Conservation (phyloP, 805 yeast species). For the Kluyveromyces siamensis region DNA sequence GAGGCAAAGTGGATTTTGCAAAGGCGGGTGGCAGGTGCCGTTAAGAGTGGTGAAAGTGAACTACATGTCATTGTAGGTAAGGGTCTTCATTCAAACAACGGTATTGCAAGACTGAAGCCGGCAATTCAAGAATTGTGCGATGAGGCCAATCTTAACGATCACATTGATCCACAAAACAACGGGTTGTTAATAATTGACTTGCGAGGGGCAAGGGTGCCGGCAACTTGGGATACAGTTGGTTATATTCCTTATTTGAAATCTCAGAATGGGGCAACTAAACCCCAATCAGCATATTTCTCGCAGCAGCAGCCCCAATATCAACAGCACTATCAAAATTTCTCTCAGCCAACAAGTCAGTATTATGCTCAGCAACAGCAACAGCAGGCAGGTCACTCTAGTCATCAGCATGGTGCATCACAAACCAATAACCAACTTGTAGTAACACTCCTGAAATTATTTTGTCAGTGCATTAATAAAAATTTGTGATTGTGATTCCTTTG, state of each 20-base stretch:
- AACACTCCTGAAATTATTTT: conserved; percentile 24
- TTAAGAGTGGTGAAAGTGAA: conserved; percentile 45
- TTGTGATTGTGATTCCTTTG: conserved; percentile 1
- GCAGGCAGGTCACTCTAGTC: conserved; percentile 11
- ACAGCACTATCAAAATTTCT: conserved; percentile 26
- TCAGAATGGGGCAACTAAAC: conserved; percentile 9
- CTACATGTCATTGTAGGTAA: conserved; percentile 87
- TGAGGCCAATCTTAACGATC: conserved; percentile 51
- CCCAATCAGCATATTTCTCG: conserved; percentile 10
- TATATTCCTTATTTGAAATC: conserved; percentile 5
- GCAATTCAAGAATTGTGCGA: conserved; percentile 74
- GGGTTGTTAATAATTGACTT: conserved; percentile 77
- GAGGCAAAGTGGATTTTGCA: conserved; percentile 79
- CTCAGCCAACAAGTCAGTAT: conserved; percentile 17
- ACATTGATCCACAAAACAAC: conserved; percentile 59
- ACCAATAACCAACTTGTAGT: conserved; percentile 10
- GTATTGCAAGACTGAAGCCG: conserved; percentile 82
- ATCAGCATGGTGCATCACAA: conserved; percentile 13
- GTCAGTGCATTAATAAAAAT: conserved; percentile 28
- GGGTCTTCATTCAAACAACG: conserved; percentile 75
- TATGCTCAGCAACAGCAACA: conserved; percentile 22
- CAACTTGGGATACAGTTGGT: conserved; percentile 23
- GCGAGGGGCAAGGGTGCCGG: conserved; percentile 37
- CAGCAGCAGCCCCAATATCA: conserved; percentile 20
- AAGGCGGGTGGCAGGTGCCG: conserved; percentile 60